Conservation (phyloP, 2,329 filamentous ascomycete species). For the Scytalidium lignicola region DNA sequence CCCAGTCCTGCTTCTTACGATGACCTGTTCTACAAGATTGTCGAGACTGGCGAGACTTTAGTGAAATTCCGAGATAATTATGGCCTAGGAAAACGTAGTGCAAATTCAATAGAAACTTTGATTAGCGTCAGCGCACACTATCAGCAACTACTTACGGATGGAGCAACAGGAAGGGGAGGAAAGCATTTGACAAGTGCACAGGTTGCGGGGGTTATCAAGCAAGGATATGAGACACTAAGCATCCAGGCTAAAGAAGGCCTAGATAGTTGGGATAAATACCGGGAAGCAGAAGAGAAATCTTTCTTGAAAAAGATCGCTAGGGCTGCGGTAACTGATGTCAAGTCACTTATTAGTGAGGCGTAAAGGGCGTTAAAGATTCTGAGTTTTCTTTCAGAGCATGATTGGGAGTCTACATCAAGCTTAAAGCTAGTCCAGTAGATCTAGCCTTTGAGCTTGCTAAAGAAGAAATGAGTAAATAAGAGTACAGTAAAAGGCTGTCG, state of each 20-base stretch:
- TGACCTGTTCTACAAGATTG: conserved; percentile 96
- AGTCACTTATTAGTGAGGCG: conserved; percentile 23
- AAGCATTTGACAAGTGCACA: conserved; percentile 76
- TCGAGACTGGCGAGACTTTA: conserved; percentile 82
- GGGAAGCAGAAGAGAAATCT: conserved; percentile 80
- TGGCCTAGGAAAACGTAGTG: conserved; percentile 48
- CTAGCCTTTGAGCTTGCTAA: no score
- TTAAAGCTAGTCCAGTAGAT: no score
- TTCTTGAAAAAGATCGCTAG: conserved; percentile 84
- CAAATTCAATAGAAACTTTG: conserved; percentile 76
- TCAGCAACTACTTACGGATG: conserved; percentile 68
- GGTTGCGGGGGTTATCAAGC: conserved; percentile 87
- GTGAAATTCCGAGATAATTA: conserved; percentile 79
- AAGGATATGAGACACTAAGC: conserved; percentile 90
- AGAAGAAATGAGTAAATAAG: no score
- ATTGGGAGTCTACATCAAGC: no score
- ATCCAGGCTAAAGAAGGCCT: conserved; percentile 85
- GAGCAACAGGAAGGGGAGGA: conserved; percentile 43
- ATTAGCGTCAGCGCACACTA: conserved; percentile 83
- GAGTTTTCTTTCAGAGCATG: no score
- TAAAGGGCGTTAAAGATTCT: no score
- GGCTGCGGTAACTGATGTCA: conserved; percentile 68
- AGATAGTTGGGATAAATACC: conserved; percentile 78
- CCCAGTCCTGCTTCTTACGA: conserved; percentile 86
- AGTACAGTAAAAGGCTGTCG: no score